Evolutionary conservation across 2,329 filamentous ascomycete species (phyloP).

Genomic region (Bipolaris sorokiniana): DNA sequence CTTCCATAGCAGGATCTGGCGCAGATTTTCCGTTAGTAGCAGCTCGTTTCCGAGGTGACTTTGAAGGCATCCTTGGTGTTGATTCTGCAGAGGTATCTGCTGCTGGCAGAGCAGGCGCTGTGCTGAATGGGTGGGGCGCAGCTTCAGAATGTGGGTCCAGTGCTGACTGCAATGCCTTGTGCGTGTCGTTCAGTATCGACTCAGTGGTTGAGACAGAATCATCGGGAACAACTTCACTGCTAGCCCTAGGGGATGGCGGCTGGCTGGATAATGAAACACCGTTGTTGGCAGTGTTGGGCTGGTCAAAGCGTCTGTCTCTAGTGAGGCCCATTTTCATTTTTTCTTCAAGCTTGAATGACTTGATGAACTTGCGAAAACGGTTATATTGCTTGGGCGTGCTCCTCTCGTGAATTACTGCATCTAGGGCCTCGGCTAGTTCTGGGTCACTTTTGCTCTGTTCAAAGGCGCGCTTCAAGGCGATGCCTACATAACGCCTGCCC

Average conservation of each 20-base stretch:
- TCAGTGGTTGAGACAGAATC: slow-evolving; percentile 28
- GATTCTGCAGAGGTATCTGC: slow-evolving; percentile 33
- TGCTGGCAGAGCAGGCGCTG: slow-evolving; percentile 36
- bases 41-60: slow-evolving; percentile 42
- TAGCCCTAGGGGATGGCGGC: slow-evolving; percentile 32
- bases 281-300: slow-evolving; percentile 44
- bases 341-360: slow-evolving; percentile 48
- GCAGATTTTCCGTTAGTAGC: slow-evolving; percentile 29
- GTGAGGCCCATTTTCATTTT: slow-evolving; percentile 29
- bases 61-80: slow-evolving; percentile 36
- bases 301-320: slow-evolving; percentile 22
- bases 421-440: slow-evolving; percentile 49
- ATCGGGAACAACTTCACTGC: slow-evolving; percentile 33
- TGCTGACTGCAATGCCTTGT: slow-evolving; percentile 24
- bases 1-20: slow-evolving; percentile 27
- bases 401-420: slow-evolving; percentile 52
- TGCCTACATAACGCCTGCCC: slow-evolving; percentile 32
- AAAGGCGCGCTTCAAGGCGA: slow-evolving; percentile 53
- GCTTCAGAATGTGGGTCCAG: slow-evolving; percentile 17
- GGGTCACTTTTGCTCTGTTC: slow-evolving; percentile 48
- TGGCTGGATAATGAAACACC: slow-evolving; percentile 21
- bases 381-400: slow-evolving; percentile 48
- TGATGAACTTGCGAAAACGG: slow-evolving; percentile 53
- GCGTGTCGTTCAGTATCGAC: slow-evolving; percentile 27
- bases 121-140: slow-evolving; percentile 36